Conservation (phyloP, 306 rosid species). For the Trifolium pratense region DNA sequence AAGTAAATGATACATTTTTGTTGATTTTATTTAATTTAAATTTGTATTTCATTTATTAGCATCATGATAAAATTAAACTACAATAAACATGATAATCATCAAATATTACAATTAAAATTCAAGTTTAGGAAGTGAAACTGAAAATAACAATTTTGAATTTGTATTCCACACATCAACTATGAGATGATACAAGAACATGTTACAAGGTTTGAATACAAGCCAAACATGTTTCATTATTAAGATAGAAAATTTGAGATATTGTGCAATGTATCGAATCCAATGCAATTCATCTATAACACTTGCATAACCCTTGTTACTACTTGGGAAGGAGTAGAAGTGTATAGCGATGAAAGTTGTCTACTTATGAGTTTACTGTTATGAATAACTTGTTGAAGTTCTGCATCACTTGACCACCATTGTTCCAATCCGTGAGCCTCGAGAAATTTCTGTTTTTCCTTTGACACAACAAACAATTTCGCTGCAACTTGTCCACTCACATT, state of each 20-base stretch:
- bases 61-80: no score
- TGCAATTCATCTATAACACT: constrained; percentile 9
- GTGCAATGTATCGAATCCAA: constrained; percentile 2
- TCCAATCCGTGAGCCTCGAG: constrained; percentile 92
- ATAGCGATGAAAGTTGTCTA: constrained; percentile 80
- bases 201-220: constrained; percentile 1
- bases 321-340: constrained; percentile 56
- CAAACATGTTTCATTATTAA: constrained; percentile 17
- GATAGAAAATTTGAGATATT: constrained; percentile 35
- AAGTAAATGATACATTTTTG: not conserved
- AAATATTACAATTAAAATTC: no score
- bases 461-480: constrained; percentile 83
- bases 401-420: constrained; percentile 98
- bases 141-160: no score
- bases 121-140: no score
- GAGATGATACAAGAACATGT: no score
- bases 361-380: constrained; percentile 83
- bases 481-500: constrained; percentile 57
- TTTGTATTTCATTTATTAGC: no score
- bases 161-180: no score
- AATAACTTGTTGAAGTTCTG: constrained; percentile 77
- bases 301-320: constrained; percentile 39
- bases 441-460: constrained; percentile 92
- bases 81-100: no score
- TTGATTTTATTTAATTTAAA: no score